Base-by-base conservation (phyloP, 1,284 basidiomycete genomes). In the Heterobasidion parviporum region DNA sequence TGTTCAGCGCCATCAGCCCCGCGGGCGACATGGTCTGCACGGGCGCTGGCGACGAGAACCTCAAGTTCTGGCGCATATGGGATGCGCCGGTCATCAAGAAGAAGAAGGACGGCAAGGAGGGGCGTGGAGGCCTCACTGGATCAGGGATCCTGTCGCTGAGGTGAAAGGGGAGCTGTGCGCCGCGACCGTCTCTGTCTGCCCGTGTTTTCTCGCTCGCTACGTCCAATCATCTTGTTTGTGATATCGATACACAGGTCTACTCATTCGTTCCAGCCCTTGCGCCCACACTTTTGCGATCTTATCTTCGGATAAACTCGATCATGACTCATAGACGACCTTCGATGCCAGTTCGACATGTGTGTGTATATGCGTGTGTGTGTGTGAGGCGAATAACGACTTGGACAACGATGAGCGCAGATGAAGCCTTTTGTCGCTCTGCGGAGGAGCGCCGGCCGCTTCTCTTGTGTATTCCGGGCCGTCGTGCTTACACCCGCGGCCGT, bases 41-140 rank as follows among this genome's bases (percentile, higher is more conserved):
- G 0, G 92, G 89, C 15, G 92, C 92, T 0, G 89, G 89, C 0
- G 95, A 98, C 66, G 94, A 98, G 75, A 94, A 94, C 66, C 76
- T 98, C 63, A 97, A 97, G 73, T 93, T 94, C 70, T 93, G 91
- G 91, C 79, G 82, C 57, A 79, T 90, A 45, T 90, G 87, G 87
- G 87, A 90, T 53, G 72, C 71, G 46, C 75, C 71, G 46, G 66
- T 73, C 47, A 61, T 58, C 26, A 77, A 74, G 64, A 70, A 78
- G 64, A 79, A 77, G 59, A 77, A 74, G 64, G 70, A 70, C 60
- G 80, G 77, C 67, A 78, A 77, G 66, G 78, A 75, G 64, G 68
- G 67, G 61, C 66, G 65, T 56, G 64, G 65, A 63, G 52, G 60
- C 14, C 12, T 55, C 48, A 61, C 61, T 12, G 61, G 60, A 16